Evolutionary conservation across 306 rosid genomes (phyloP).

Genomic region (Alnus rubra): DNA sequence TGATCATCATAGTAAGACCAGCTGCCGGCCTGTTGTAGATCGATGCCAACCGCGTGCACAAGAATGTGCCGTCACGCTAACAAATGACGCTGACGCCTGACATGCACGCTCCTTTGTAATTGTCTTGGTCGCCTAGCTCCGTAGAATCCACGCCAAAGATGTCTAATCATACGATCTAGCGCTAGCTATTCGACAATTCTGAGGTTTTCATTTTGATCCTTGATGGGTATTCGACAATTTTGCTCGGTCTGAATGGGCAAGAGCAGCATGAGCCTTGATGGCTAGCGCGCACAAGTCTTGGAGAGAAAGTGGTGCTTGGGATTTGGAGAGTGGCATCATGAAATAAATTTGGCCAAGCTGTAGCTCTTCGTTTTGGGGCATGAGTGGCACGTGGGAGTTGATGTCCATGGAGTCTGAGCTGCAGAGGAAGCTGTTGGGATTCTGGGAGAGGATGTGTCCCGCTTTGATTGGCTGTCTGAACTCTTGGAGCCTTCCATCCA

Average conservation of each 20-base stretch:
- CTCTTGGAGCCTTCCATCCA: constrained; percentile 57
- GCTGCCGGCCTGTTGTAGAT: no score
- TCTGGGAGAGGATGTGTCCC: constrained; percentile 46
- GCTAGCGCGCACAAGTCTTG: constrained; percentile 55
- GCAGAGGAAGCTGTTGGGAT: constrained; percentile 54
- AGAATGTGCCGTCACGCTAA: no score
- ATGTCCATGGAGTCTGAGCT: constrained; percentile 57
- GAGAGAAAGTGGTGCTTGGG: constrained; percentile 40
- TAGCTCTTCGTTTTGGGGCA: constrained; percentile 47
- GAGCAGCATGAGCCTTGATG: constrained; percentile 57
- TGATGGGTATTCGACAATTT: neutral
- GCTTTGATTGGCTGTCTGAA: constrained; percentile 47
- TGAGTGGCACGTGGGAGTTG: constrained; percentile 28
- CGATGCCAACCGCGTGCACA: no score
- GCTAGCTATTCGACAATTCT: neutral
- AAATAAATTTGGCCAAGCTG: constrained; percentile 57
- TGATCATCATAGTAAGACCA: neutral
- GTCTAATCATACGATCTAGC: neutral
- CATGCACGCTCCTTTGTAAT: neutral
- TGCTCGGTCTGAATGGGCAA: constrained; percentile 28
- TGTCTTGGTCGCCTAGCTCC: constrained; percentile 18
- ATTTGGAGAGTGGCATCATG: constrained; percentile 47
- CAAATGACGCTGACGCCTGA: no score
- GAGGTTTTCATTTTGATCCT: no score
- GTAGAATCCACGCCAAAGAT: neutral